phyloP scores from a whole-genome alignment of 2,329 filamentous ascomycete genomes.

The Aspergillus carbonarius region DNA sequence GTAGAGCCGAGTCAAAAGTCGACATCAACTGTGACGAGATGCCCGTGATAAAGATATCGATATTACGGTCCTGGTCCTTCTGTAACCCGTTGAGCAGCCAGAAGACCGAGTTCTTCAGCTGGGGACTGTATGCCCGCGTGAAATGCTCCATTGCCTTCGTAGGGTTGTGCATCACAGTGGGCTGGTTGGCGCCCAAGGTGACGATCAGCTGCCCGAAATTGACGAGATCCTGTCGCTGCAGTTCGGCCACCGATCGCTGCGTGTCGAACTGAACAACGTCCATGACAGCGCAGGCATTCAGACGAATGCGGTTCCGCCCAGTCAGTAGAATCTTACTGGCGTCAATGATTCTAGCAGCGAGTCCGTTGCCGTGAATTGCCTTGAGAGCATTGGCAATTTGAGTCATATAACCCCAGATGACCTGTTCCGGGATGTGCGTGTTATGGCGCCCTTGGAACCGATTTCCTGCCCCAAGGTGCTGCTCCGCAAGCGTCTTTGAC shows the following conservation, averaged over 20 bases:
- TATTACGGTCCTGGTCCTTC: conserved; percentile 62
- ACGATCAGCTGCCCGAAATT: conserved; percentile 83
- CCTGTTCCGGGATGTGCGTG: conserved; percentile 64
- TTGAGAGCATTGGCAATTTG: conserved; percentile 88
- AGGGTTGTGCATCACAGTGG: conserved; percentile 60
- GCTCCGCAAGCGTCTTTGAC: conserved; percentile 83
- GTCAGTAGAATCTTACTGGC: conserved; percentile 87
- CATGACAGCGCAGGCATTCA: conserved; percentile 84
- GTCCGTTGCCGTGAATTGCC: conserved; percentile 74
- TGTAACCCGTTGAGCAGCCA: conserved; percentile 75
- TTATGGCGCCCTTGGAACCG: conserved; percentile 46
- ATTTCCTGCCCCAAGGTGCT: conserved; percentile 55
- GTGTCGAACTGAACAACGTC: conserved; percentile 85
- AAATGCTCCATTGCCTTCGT: conserved; percentile 74
- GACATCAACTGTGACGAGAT: conserved; percentile 76
- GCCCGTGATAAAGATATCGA: conserved; percentile 74
- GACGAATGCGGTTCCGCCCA: conserved; percentile 81
- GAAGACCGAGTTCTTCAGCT: conserved; percentile 73
- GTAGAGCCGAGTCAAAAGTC: conserved; percentile 75
- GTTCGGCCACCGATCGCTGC: conserved; percentile 65
- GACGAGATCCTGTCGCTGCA: conserved; percentile 84
- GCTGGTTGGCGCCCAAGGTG: conserved; percentile 71
- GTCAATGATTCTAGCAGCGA: conserved; percentile 84
- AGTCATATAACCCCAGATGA: conserved; percentile 88
- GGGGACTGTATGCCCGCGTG: conserved; percentile 70